Evolutionary conservation across 2,329 filamentous ascomycete species (phyloP).

Genomic region (Rhinocladiella mackenziei): DNA sequence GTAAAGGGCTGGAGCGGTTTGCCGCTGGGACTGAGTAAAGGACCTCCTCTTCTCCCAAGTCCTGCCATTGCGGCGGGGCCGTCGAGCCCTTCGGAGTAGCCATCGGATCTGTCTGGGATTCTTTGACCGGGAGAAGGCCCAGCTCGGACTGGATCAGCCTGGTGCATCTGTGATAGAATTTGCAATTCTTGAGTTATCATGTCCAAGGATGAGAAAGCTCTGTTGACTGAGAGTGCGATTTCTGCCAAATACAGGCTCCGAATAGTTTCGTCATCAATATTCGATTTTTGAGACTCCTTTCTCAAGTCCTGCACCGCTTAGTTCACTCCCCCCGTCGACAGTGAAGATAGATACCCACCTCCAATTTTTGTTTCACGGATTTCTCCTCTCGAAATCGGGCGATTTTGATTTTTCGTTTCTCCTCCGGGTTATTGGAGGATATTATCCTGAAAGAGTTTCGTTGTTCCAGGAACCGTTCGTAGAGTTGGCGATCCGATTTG

Average conservation of each 20-base stretch:
- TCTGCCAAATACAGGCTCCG: constrained; percentile 74
- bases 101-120: constrained; percentile 26
- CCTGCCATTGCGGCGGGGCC: constrained; percentile 51
- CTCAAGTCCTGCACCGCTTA: constrained; percentile 20
- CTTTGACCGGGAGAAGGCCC: constrained; percentile 36
- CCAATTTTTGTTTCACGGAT: constrained; percentile 75
- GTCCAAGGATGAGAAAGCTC: constrained; percentile 83
- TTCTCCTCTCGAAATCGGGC: constrained; percentile 80
- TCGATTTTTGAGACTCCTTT: constrained; percentile 21
- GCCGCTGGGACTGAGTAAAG: constrained; percentile 71
- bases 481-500: constrained; percentile 61
- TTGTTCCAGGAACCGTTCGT: constrained; percentile 69
- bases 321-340: not conserved
- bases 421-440: constrained; percentile 61
- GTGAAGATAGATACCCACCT: constrained; percentile 49
- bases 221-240: constrained; percentile 68
- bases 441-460: constrained; percentile 70
- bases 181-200: constrained; percentile 78
- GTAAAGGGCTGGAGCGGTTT: constrained; percentile 91
- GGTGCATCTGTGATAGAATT: constrained; percentile 71
- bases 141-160: constrained; percentile 42
- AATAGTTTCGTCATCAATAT: constrained; percentile 72
- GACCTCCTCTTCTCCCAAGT: constrained; percentile 54
- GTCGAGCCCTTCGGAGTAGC: constrained; percentile 73
- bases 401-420: constrained; percentile 78